Conservation (phyloP, 2,329 filamentous ascomycete species). For the Cordyceps fumosorosea region DNA sequence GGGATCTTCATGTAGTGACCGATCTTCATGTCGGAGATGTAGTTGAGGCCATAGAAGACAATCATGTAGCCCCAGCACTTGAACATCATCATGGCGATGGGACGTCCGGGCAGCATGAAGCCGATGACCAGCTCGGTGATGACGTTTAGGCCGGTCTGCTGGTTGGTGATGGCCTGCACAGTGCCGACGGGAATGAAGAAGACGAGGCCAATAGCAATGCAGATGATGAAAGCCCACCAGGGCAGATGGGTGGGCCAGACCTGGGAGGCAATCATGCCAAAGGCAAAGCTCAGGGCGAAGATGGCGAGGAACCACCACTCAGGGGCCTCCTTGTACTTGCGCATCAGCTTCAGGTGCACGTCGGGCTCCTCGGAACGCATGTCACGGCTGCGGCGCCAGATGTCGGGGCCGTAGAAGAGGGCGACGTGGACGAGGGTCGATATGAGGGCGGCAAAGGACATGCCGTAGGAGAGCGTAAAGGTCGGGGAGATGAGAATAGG, state of each 20-base stretch:
- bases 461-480: conserved; percentile 48
- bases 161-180: conserved; percentile 43
- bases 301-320: conserved; percentile 50
- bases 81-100: conserved; percentile 45
- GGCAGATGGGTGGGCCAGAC: conserved; percentile 35
- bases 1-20: conserved; percentile 49
- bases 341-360: conserved; percentile 44
- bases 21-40: conserved; percentile 44
- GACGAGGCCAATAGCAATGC: conserved; percentile 33
- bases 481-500: conserved; percentile 48
- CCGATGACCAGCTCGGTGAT: conserved; percentile 43
- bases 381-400: conserved; percentile 29
- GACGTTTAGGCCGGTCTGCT: conserved; percentile 41
- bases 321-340: conserved; percentile 14
- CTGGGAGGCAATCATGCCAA: conserved; percentile 34
- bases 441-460: conserved; percentile 50
- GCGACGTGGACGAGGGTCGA: conserved; percentile 45
- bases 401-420: conserved; percentile 46
- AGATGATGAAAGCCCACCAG: conserved; percentile 37
- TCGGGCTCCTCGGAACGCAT: conserved; percentile 38
- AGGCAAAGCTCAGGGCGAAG: conserved; percentile 42
- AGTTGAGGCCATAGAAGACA: conserved; percentile 39
- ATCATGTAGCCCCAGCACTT: conserved; percentile 42
- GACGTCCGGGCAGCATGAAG: conserved; percentile 41
- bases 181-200: conserved; percentile 38